Percentiles rank a stretch among this genome's conserved stretches.
Evolutionary conservation across 2,329 filamentous ascomycete genomes (phyloP).

Genomic region (Ceratocystis cubensis): DNA sequence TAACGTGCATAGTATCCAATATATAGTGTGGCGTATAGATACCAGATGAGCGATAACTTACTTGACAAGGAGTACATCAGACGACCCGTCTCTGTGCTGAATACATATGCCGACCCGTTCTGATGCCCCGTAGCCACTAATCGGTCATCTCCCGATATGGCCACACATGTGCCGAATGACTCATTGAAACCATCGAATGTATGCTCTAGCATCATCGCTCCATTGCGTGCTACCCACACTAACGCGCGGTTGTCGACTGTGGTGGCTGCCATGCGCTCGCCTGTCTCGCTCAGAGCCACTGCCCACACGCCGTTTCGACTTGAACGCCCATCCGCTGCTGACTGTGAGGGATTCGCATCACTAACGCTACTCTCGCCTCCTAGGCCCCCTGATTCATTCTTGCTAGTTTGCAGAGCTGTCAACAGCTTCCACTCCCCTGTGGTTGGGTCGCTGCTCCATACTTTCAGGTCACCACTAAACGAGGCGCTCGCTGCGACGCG

Average conservation of each 20-base stretch:
- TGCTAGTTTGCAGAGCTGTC: constrained; percentile 27
- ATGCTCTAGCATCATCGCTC: constrained; percentile 83
- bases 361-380: constrained; percentile 29
- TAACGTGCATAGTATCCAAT: not conserved
- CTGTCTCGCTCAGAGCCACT: constrained; percentile 70
- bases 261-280: constrained; percentile 71
- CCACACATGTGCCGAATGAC: constrained; percentile 81
- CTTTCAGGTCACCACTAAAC: constrained; percentile 76
- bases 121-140: constrained; percentile 88
- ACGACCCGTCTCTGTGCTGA: constrained; percentile 80
- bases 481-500: constrained; percentile 68
- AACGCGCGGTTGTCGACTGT: constrained; percentile 40
- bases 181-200: constrained; percentile 47
- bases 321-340: not conserved
- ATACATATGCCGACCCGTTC: constrained; percentile 83
- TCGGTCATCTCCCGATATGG: constrained; percentile 64
- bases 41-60: constrained; percentile 27
- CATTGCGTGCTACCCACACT: constrained; percentile 37
- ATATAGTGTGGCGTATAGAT: not conserved
- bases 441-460: constrained; percentile 55
- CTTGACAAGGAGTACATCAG: constrained; percentile 76
- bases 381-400: constrained; percentile 28
- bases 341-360: not conserved
- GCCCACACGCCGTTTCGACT: constrained; percentile 64
- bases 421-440: constrained; percentile 41